Conservation (phyloP, 768 basidiomycete genomes). For the Clathrus columnatus region DNA sequence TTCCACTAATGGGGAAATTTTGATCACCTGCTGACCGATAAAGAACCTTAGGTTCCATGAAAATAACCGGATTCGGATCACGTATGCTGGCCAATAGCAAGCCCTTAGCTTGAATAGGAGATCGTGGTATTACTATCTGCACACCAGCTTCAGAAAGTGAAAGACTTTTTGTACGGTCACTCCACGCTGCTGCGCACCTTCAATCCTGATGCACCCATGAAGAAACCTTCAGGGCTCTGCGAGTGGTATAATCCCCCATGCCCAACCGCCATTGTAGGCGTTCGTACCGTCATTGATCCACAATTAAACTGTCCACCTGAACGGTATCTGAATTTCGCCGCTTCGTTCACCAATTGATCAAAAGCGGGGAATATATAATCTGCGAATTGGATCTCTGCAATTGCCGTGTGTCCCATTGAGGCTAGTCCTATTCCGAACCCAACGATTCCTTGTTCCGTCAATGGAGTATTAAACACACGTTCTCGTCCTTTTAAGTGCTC, state of each 20-base stretch:
- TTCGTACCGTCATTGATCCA: slow-evolving; percentile 75
- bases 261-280: slow-evolving; percentile 84
- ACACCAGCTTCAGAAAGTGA: background rate
- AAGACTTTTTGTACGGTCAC: background rate
- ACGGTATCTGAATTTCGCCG: slow-evolving; percentile 86
- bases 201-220: slow-evolving; percentile 81
- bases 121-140: slow-evolving; percentile 81
- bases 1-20: background rate
- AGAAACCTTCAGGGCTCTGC: slow-evolving; percentile 92
- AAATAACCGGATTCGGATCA: slow-evolving; percentile 89
- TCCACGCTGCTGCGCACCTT: slow-evolving; percentile 42
- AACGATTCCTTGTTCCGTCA: slow-evolving; percentile 90
- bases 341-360: slow-evolving; percentile 94
- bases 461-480: slow-evolving; percentile 90
- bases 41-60: slow-evolving; percentile 92
- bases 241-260: slow-evolving; percentile 93
- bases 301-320: slow-evolving; percentile 77
- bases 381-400: slow-evolving; percentile 82
- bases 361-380: slow-evolving; percentile 94
- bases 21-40: slow-evolving; percentile 75
- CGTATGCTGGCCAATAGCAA: slow-evolving; percentile 78
- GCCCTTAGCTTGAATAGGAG: slow-evolving; percentile 94
- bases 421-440: slow-evolving; percentile 92
- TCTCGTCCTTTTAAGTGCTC: slow-evolving; percentile 80
- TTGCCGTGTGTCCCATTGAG: slow-evolving; percentile 88